phyloP scores from a whole-genome alignment of 225 moss, liverwort and hornwort genomes.

The Sphagnum tenellum region DNA sequence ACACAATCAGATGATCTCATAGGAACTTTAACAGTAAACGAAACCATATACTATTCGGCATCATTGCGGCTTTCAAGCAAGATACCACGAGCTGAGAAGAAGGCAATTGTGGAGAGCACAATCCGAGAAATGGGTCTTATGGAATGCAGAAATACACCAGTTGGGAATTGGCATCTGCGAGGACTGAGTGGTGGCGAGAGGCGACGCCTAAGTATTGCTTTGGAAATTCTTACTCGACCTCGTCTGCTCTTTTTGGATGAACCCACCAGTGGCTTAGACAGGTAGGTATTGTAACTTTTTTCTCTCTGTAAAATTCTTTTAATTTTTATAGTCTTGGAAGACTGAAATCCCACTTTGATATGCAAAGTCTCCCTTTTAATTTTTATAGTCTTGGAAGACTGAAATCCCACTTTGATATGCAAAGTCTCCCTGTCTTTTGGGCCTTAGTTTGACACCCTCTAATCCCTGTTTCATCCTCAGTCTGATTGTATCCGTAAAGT shows the following conservation, averaged over 20 bases:
- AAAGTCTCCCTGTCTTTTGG: no score
- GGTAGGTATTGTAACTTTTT: slow-evolving; percentile 9
- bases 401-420: no score
- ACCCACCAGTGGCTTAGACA: slow-evolving; percentile 87
- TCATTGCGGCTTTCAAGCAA: slow-evolving; percentile 49
- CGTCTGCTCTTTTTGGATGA: slow-evolving; percentile 84
- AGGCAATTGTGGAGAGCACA: slow-evolving; percentile 55
- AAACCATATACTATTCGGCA: slow-evolving; percentile 70
- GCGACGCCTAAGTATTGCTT: slow-evolving; percentile 77
- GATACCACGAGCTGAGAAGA: slow-evolving; percentile 38
- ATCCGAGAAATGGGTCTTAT: slow-evolving; percentile 71
- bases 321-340: no score
- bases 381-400: no score
- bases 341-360: no score
- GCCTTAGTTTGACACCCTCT: no score
- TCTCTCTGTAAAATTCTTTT: no score
- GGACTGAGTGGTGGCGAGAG: slow-evolving; percentile 86
- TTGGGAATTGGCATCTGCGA: slow-evolving; percentile 87
- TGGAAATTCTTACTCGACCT: slow-evolving; percentile 79
- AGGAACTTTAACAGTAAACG: slow-evolving; percentile 75
- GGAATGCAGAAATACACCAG: slow-evolving; percentile 56
- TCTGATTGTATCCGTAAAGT: no score
- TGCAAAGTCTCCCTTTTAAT: no score
- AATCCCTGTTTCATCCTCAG: no score
- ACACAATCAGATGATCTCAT: slow-evolving; percentile 80